Evolutionary conservation across 2,329 filamentous ascomycete genomes (phyloP).

Genomic region (Mariannaea elegans): DNA sequence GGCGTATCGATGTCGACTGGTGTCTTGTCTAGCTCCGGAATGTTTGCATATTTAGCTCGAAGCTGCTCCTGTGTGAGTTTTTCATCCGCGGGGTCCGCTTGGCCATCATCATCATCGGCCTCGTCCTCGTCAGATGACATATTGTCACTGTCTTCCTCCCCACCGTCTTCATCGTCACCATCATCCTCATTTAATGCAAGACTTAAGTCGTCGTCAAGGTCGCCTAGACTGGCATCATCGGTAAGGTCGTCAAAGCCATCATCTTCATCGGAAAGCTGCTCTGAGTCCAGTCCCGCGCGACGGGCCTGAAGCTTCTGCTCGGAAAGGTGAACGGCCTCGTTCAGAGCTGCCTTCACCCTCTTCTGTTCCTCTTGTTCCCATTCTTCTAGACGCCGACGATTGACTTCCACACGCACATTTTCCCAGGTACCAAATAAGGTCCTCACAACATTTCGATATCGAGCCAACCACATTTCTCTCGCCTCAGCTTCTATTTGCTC

Average conservation of each 20-base stretch:
- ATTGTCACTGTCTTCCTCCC: conserved; percentile 55
- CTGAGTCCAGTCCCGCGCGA: conserved; percentile 63
- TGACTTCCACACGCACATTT: conserved; percentile 69
- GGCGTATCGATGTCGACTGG: conserved; percentile 38
- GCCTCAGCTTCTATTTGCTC: conserved; percentile 87
- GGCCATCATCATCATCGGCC: conserved; percentile 67
- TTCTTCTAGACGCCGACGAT: conserved; percentile 65
- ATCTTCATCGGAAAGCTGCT: conserved; percentile 55
- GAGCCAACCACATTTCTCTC: conserved; percentile 69
- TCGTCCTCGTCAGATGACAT: conserved; percentile 71
- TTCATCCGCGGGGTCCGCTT: conserved; percentile 65
- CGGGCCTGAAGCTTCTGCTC: conserved; percentile 73
- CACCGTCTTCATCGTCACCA: conserved; percentile 53
- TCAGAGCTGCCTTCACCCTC: conserved; percentile 73
- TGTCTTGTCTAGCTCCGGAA: conserved; percentile 58
- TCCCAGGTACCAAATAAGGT: conserved; percentile 68
- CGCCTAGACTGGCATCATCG: conserved; percentile 52
- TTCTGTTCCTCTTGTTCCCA: conserved; percentile 73
- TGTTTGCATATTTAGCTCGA: conserved; percentile 72
- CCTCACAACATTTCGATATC: conserved; percentile 77
- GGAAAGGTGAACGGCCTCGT: conserved; percentile 76
- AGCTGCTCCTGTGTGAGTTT: conserved; percentile 75
- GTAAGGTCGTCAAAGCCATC: conserved; percentile 58
- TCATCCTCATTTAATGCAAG: conserved; percentile 50
- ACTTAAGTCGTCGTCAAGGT: conserved; percentile 45